Evolutionary conservation across 371 early-diverging fungal species (phyloP), one percentile per base, ranked within the genome.

Genomic region (Basidiobolus meristosporus): DNA sequence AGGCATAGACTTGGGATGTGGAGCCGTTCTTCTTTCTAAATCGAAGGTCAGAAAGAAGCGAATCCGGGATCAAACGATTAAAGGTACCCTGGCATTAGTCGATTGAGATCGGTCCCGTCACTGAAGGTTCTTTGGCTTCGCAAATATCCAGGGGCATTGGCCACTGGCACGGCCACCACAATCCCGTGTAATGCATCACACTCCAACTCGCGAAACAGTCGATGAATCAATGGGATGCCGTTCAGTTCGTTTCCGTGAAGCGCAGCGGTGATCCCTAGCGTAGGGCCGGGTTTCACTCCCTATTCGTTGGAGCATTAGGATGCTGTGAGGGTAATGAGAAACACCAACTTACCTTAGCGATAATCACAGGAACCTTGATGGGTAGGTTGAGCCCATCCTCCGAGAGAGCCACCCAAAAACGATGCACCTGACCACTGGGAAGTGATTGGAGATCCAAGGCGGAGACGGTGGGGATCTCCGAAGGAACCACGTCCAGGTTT

Each of bases 201-300:
- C 39, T 79, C 68, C 21, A 90, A 71, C 45, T 87, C 89, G 10
- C 70, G 66, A 19, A 84, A 77, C 43, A 72, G 62, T 35, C 82
- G 70, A 51, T 90, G 90, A 28, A 87, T 88, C 48, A 85, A 70
- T 5, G 87, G 87, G 15, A 90, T 83, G 22, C 90, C 90, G 47
- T 90, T 90, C 38, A 90, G 62, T 46, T 90, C 90, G 48, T 90
- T 87, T 40, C 90, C 89, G 49, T 90, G 90, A 11, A 89, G 65
- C 1, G 82, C 90, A 42, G 72, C 77, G 1, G 79, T 78, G 45
- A 54, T 40, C 2, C 70, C 70, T 9, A 70, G 59, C 12, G 66
- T 54, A 7, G 70, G 70, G 0, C 70, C 70, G 20, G 56, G 56
- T 11, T 53, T 49, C 7, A 56, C 50, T 14, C 70, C 61, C 48